Percentiles rank a stretch among this genome's conserved stretches.
Evolutionary conservation across 1,284 basidiomycete genomes (phyloP).

Genomic region (Tremellales sp.): DNA sequence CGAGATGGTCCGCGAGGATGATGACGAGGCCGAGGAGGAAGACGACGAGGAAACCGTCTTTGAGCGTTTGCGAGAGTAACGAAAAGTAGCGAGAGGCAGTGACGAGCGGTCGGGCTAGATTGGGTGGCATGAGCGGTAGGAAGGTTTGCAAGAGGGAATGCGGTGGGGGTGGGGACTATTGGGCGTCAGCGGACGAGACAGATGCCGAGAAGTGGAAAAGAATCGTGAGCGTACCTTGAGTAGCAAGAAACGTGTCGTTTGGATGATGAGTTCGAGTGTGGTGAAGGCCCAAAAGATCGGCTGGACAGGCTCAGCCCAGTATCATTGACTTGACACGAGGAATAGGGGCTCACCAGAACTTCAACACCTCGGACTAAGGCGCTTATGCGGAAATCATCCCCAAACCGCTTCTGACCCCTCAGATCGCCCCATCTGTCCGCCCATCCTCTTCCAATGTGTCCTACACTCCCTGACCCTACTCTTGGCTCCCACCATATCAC

Average conservation of each 20-base stretch:
- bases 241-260: conserved; percentile 43
- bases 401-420: conserved; percentile 12
- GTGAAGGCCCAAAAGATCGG: conserved; percentile 49
- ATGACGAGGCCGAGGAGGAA: conserved; percentile 37
- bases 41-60: conserved; percentile 44
- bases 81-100: conserved; percentile 39
- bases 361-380: conserved; percentile 20
- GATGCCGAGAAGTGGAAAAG: background rate
- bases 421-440: conserved; percentile 20
- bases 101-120: conserved; percentile 30
- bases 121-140: conserved; percentile 45
- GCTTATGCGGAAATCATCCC: conserved; percentile 1
- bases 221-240: conserved; percentile 32
- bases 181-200: background rate
- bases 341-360: conserved; percentile 18
- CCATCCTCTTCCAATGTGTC: conserved; percentile 11
- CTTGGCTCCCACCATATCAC: conserved; percentile 47
- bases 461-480: conserved; percentile 12
- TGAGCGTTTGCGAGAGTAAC: conserved; percentile 37
- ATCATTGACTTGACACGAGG: background rate
- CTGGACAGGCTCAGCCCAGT: conserved; percentile 19
- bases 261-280: conserved; percentile 44
- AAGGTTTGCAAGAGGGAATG: conserved; percentile 43
- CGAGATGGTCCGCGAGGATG: conserved; percentile 11
- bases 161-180: conserved; percentile 37